A percentile compares a stretch with the other conserved stretches of the same genome.
Evolutionary conservation across 1,284 basidiomycete genomes (phyloP).

Genomic region (Trichosporon inkin): DNA sequence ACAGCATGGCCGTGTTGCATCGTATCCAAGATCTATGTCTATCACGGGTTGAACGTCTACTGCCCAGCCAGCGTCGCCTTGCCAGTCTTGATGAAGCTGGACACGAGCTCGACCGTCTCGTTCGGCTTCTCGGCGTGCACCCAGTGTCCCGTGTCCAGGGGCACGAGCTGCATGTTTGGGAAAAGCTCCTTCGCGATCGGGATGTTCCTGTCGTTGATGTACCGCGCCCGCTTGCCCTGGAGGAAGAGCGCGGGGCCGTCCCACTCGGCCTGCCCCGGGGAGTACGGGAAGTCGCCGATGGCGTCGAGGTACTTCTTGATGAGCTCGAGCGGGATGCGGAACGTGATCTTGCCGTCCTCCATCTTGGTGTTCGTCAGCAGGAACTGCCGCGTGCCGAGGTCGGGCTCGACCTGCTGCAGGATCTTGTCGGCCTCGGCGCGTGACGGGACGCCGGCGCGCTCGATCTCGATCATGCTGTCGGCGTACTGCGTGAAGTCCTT

Average conservation of each 20-base stretch:
- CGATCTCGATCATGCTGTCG: constrained; percentile 54
- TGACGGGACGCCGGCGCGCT: constrained; percentile 47
- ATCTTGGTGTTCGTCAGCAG: constrained; percentile 55
- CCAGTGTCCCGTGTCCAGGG: constrained; percentile 50
- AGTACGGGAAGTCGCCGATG: constrained; percentile 57
- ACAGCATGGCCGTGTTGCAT: too few species aligned
- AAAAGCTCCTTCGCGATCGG: constrained; percentile 53
- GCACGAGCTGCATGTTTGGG: constrained; percentile 51
- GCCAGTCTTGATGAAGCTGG: constrained; percentile 33
- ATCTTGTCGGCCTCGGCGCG: constrained; percentile 56
- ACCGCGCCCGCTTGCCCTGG: constrained; percentile 55
- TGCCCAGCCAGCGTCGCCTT: background rate
- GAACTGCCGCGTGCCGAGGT: constrained; percentile 55
- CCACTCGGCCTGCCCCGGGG: constrained; percentile 41
- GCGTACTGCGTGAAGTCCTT: constrained; percentile 54
- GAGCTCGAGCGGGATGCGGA: constrained; percentile 55
- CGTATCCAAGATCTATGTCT: too few species aligned
- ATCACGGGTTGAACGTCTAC: too few species aligned
- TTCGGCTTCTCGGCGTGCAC: constrained; percentile 49
- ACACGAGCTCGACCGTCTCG: constrained; percentile 43
- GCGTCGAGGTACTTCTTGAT: constrained; percentile 50
- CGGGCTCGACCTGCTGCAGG: constrained; percentile 52
- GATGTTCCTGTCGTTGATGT: constrained; percentile 56
- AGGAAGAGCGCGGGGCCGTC: constrained; percentile 55
- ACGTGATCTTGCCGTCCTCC: constrained; percentile 43